These are phyloP conservation scores for Claviceps citrina DNA, from an alignment of 2,329 filamentous ascomycete genomes.

Conservation along the genomic window DNA sequence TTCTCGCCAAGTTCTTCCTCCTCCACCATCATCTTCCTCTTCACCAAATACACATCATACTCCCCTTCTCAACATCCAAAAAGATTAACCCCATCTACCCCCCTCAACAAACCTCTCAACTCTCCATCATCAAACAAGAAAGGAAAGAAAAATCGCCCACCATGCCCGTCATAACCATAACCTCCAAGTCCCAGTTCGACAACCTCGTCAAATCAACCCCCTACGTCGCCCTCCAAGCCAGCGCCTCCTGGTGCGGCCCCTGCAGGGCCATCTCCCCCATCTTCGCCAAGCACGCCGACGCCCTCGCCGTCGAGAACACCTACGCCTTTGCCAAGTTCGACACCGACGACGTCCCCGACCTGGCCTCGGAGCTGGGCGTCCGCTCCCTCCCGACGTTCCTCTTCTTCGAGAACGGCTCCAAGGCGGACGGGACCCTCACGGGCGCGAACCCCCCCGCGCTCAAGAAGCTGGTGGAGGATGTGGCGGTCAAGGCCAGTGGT, in stretches of 20 bases:
- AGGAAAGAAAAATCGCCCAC: slow-evolving; percentile 4
- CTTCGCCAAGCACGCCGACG: slow-evolving; percentile 32
- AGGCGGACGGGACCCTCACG: slow-evolving; percentile 26
- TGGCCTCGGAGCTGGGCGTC: slow-evolving; percentile 34
- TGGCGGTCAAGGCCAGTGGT: slow-evolving; percentile 14
- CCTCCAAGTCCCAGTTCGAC: slow-evolving; percentile 30
- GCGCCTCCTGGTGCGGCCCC: slow-evolving; percentile 44
- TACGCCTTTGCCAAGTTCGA: slow-evolving; percentile 44
- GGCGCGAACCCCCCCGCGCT: slow-evolving; percentile 22
- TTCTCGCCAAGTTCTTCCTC: no score
- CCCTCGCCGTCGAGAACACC: slow-evolving; percentile 21
- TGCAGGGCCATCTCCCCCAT: slow-evolving; percentile 44
- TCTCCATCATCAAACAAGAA: not conserved
- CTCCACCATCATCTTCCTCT: no score
- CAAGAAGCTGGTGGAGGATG: slow-evolving; percentile 13
- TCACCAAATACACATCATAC: no score
- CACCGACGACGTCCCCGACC: slow-evolving; percentile 37
- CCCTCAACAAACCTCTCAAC: no score
- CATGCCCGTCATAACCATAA: slow-evolving; percentile 25
- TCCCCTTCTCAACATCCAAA: no score
- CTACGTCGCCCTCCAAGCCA: slow-evolving; percentile 42
- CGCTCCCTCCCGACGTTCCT: slow-evolving; percentile 44
- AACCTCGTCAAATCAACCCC: slow-evolving; percentile 30
- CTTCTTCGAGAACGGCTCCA: slow-evolving; percentile 40
- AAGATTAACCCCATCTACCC: no score